Evolutionary conservation across 495 filamentous ascomycete species (phyloP), one percentile per base, ranked within the genome.

Genomic region (Penicillium subrubescens): DNA sequence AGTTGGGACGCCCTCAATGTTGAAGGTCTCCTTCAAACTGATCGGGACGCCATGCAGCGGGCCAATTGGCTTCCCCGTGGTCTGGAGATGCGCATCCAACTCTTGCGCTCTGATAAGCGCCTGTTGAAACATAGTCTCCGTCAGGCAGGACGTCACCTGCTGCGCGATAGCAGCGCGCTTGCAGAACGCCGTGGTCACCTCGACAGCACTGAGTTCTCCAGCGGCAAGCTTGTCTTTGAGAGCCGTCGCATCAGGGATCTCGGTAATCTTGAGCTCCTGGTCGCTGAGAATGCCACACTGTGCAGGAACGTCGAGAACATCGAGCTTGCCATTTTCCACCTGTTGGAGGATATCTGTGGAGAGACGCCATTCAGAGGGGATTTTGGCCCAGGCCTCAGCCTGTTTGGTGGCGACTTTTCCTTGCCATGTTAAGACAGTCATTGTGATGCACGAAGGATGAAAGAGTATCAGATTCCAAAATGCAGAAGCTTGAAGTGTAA

Each of bases 1-100:
- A 0, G 72, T 62, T 2, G 66, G 66, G 8, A 84, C 69, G 0
- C 80, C 86, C 54, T 80, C 73, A 57, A 92, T 78, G 21, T 78
- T 79, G 44, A 88, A 78, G 25, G 83, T 82, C 62, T 91, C 89
- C 72, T 92, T 92, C 39, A 90, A 74, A 61, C 81, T 86, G 5
- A 48, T 25, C 44, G 44, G 44, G 12, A 48, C 44, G 21, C 44
- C 44, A 48, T 48, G 44, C 1, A 48, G 19, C 10, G 44, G 44
- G 10, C 44, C 44, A 14, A 25, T 2, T 48, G 44, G 19, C 19
- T 23, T 5, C 3, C 44, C 44, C 1, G 21, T 25, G 0, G 5
- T 48, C 21, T 48, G 23, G 44, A 48, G 21, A 17, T 48, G 44
- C 44, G 15, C 21, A 48, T 48, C 44, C 44, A 48, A 14, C 44